These are phyloP conservation scores for Nicotiana benthamiana DNA, from an alignment of 257 asterid genomes.

Conservation along the genomic window DNA sequence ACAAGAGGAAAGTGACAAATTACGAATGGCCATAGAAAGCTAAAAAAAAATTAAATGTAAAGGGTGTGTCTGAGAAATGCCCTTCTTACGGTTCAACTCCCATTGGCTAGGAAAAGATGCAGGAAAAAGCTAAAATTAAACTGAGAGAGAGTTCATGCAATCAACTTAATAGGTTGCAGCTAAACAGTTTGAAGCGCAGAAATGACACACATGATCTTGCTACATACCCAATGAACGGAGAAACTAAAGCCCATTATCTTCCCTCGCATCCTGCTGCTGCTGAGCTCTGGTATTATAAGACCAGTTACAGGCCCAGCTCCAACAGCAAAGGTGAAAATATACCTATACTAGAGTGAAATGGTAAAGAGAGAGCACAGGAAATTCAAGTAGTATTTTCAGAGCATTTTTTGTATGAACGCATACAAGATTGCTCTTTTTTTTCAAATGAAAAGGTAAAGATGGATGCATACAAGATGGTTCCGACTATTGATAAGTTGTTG, in stretches of 20 bases:
- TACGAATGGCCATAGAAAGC: background rate
- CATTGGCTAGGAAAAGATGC: background rate
- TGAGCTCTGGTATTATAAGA: constrained; percentile 84
- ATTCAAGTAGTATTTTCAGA: background rate
- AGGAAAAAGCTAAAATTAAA: background rate
- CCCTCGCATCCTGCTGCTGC: constrained; percentile 82
- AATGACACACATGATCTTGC: background rate
- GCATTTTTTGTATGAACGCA: constrained; percentile 4
- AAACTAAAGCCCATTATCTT: constrained; percentile 82
- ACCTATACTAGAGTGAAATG: constrained; percentile 30
- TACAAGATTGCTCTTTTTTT: constrained; percentile 33
- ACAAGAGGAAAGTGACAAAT: background rate
- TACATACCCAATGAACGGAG: constrained; percentile 80
- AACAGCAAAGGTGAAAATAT: constrained; percentile 53
- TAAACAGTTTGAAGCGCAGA: background rate
- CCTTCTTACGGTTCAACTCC: background rate
- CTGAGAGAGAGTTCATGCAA: background rate
- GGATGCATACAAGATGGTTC: constrained; percentile 53
- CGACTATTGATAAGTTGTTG: constrained; percentile 54
- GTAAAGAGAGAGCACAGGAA: background rate
- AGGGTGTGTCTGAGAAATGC: background rate
- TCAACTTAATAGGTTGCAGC: background rate
- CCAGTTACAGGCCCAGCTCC: constrained; percentile 94
- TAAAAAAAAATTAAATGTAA: no score
- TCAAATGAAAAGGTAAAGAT: no score